A percentile compares a stretch with the other conserved stretches of the same genome.
These are phyloP conservation scores for Aethionema arabicum DNA, from an alignment of 345 rosid species.

Conservation along the genomic window DNA sequence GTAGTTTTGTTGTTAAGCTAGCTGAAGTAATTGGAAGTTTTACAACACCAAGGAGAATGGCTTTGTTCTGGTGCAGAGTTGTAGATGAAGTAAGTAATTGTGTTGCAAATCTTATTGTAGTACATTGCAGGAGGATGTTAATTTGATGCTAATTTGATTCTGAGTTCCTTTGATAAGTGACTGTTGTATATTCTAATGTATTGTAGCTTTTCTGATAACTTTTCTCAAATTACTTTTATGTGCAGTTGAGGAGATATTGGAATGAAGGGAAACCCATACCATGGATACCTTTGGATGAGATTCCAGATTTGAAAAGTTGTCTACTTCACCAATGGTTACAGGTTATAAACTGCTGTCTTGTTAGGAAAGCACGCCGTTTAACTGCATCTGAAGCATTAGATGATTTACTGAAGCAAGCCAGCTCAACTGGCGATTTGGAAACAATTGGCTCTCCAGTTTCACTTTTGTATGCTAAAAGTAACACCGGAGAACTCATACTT, in stretches of 20 bases:
- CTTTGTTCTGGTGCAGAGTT: slow-evolving; percentile 77
- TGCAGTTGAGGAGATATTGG: slow-evolving; percentile 89
- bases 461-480: slow-evolving; percentile 59
- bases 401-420: slow-evolving; percentile 57
- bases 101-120: slow-evolving; percentile 8
- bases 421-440: slow-evolving; percentile 36
- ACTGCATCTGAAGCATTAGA: slow-evolving; percentile 71
- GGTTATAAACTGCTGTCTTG: slow-evolving; percentile 87
- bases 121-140: no score
- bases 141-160: background rate
- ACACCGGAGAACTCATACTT: slow-evolving; percentile 67
- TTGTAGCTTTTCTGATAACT: slow-evolving; percentile 18
- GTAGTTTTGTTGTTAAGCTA: slow-evolving; percentile 71
- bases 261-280: slow-evolving; percentile 69
- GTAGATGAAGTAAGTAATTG: slow-evolving; percentile 71
- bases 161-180: slow-evolving; percentile 12
- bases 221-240: slow-evolving; percentile 23
- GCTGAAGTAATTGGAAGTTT: slow-evolving; percentile 94
- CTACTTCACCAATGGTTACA: slow-evolving; percentile 81
- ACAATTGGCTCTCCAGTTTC: slow-evolving; percentile 35
- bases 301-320: slow-evolving; percentile 85
- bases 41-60: slow-evolving; percentile 73
- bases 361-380: slow-evolving; percentile 61
- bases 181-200: slow-evolving; percentile 2
- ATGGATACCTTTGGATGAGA: slow-evolving; percentile 67